phyloP scores from a whole-genome alignment of 2,329 filamentous ascomycete species.

The Podosphaera leucotricha region DNA sequence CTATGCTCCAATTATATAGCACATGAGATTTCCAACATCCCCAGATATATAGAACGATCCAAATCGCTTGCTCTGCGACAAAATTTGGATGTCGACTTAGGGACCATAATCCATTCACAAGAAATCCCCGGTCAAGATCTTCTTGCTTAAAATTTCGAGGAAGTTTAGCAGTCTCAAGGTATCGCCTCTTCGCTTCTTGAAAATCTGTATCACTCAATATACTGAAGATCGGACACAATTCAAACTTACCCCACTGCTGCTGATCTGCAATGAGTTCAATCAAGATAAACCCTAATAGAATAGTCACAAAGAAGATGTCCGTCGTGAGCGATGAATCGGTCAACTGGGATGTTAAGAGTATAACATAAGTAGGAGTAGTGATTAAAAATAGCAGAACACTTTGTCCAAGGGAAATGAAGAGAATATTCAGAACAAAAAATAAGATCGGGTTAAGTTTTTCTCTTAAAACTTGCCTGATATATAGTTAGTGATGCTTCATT shows the following conservation, averaged over 20 bases:
- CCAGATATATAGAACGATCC: slow-evolving; percentile 79
- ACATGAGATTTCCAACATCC: slow-evolving; percentile 48
- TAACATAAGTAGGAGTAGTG: slow-evolving; percentile 60
- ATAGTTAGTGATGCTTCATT: background rate
- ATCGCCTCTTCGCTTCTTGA: slow-evolving; percentile 58
- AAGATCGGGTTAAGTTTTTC: slow-evolving; percentile 31
- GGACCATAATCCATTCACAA: slow-evolving; percentile 62
- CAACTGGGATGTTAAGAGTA: slow-evolving; percentile 48
- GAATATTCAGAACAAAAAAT: slow-evolving; percentile 68
- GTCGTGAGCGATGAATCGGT: slow-evolving; percentile 26
- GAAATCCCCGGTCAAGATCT: slow-evolving; percentile 77
- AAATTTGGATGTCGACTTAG: slow-evolving; percentile 91
- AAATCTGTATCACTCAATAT: slow-evolving; percentile 27
- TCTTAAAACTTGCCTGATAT: slow-evolving; percentile 42
- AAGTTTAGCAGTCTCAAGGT: slow-evolving; percentile 49
- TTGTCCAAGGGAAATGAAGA: slow-evolving; percentile 75
- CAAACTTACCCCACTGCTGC: slow-evolving; percentile 58
- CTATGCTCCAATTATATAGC: slow-evolving; percentile 54
- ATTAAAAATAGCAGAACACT: slow-evolving; percentile 60
- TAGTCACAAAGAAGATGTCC: slow-evolving; percentile 32
- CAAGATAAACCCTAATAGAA: slow-evolving; percentile 32
- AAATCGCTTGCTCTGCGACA: slow-evolving; percentile 71
- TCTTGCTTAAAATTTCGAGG: slow-evolving; percentile 38
- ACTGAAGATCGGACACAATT: background rate
- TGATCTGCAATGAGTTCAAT: slow-evolving; percentile 66